A percentile compares a stretch with the other conserved stretches of the same genome.
Conservation (phyloP, 768 basidiomycete genomes). For the Mycena capillaripes region DNA sequence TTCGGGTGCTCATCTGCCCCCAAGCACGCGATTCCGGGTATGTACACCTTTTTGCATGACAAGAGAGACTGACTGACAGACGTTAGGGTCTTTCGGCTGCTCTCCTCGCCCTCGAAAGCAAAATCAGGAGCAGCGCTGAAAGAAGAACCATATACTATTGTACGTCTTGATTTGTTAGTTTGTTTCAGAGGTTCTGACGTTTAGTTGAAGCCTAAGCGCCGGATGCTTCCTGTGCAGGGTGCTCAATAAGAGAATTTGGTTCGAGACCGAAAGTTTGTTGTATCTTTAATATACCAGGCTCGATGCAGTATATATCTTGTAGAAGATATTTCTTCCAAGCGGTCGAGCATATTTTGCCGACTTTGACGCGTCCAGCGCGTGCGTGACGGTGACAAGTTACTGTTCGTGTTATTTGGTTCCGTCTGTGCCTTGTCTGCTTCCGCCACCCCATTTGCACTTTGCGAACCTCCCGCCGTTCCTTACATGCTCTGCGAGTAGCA, state of each 20-base stretch:
- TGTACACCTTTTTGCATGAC: background rate
- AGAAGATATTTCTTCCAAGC: too few species aligned
- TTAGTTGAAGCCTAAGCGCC: conserved; percentile 9
- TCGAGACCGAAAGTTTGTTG: background rate
- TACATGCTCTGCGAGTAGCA: background rate
- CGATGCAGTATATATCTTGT: background rate
- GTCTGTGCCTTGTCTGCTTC: background rate
- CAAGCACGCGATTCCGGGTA: conserved; percentile 38
- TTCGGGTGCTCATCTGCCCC: conserved; percentile 39
- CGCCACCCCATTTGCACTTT: background rate
- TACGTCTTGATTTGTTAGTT: background rate
- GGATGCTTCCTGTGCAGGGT: conserved; percentile 14
- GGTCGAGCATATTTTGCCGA: background rate
- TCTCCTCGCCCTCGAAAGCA: conserved; percentile 22
- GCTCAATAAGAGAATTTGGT: background rate
- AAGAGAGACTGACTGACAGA: background rate
- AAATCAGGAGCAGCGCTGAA: background rate
- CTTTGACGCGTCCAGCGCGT: conserved; percentile 3
- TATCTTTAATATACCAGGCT: background rate
- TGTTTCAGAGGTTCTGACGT: background rate
- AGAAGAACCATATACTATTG: conserved; percentile 33
- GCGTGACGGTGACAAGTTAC: too few species aligned
- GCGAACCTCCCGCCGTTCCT: background rate
- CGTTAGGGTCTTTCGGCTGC: conserved; percentile 26
- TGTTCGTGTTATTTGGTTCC: conserved; percentile 19